Conservation (phyloP, 345 rosid genomes). For the Citrus medica region DNA sequence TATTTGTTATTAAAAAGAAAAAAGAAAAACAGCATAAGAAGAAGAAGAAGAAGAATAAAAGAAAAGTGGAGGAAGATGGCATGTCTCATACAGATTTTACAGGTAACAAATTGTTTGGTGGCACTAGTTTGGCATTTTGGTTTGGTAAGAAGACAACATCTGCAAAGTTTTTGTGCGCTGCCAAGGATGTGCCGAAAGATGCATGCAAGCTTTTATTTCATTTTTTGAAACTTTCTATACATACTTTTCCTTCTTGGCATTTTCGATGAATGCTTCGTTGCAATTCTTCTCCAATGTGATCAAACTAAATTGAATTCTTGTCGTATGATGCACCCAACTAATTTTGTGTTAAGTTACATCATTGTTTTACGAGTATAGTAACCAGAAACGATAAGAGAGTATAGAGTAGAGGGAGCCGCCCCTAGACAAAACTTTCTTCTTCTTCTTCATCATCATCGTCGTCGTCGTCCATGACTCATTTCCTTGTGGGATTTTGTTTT, state of each 20-base stretch:
- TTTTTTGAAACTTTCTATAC: too few relatives aligned
- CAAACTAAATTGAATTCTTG: not conserved
- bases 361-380: not conserved
- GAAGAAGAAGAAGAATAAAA: not conserved
- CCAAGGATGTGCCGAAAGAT: slow-evolving; percentile 28
- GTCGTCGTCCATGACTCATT: slow-evolving; percentile 35
- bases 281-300: not conserved
- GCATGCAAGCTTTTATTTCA: not conserved
- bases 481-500: slow-evolving; percentile 21
- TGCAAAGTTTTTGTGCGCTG: slow-evolving; percentile 11
- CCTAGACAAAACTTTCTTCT: slow-evolving; percentile 15
- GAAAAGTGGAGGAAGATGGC: slow-evolving; percentile 17
- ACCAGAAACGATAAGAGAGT: not conserved
- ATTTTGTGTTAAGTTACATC: slow-evolving; percentile 10
- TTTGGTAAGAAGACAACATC: slow-evolving; percentile 53
- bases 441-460: not conserved
- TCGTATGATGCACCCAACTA: not conserved
- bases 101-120: slow-evolving; percentile 31
- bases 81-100: slow-evolving; percentile 14
- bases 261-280: not conserved
- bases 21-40: too few relatives aligned
- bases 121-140: slow-evolving; percentile 27
- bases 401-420: slow-evolving; percentile 25
- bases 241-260: slow-evolving; percentile 13
- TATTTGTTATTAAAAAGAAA: not conserved